phyloP scores from a whole-genome alignment of 768 basidiomycete species.

The Leccinum variicolor region DNA sequence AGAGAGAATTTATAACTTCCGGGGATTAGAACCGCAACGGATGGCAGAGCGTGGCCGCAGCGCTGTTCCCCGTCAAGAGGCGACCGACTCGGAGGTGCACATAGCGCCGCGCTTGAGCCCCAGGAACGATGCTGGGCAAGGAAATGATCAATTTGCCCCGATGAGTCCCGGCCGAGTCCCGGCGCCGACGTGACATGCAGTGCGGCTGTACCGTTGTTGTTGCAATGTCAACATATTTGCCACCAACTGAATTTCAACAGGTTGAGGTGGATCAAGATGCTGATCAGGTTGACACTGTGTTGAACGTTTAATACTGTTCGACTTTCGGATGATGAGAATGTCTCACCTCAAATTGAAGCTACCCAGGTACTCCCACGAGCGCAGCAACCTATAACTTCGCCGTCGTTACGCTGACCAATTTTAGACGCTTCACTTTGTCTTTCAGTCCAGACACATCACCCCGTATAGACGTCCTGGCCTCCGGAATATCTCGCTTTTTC shows the following conservation, averaged over 20 bases:
- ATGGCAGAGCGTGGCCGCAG: not conserved
- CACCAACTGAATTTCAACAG: not conserved
- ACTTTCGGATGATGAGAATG: too few species aligned
- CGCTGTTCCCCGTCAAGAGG: not conserved
- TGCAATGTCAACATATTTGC: not conserved
- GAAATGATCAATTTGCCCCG: not conserved
- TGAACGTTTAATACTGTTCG: too few species aligned
- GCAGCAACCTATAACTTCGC: too few species aligned
- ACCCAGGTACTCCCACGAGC: too few species aligned
- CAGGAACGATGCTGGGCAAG: not conserved
- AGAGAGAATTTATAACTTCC: not conserved
- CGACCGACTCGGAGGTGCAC: not conserved
- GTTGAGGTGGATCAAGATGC: too few species aligned
- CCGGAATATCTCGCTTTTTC: not conserved
- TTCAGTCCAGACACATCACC: not conserved
- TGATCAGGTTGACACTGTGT: too few species aligned
- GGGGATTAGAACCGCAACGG: not conserved
- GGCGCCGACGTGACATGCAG: not conserved
- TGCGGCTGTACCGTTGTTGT: too few species aligned
- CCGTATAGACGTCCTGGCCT: not conserved
- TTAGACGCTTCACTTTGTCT: not conserved
- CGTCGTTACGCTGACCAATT: not conserved
- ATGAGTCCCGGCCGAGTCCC: not conserved
- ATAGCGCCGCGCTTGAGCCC: not conserved
- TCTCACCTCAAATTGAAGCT: too few species aligned